Percentiles rank a stretch among this genome's conserved stretches.
These are phyloP conservation scores for Arxiozyma slooffiae DNA, from an alignment of 1,139 yeast species.

Conservation along the genomic window DNA sequence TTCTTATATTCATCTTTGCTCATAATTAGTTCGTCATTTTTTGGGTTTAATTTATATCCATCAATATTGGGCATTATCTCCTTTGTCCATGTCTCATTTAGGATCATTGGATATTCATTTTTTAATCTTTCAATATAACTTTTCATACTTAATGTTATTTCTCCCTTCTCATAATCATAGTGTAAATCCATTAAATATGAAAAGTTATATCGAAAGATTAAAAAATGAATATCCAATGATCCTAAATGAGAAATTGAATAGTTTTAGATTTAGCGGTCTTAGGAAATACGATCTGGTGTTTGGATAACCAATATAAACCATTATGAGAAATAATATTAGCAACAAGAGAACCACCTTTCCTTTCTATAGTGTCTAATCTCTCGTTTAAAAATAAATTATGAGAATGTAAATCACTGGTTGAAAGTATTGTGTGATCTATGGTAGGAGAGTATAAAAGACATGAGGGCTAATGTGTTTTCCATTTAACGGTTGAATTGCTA, in stretches of 20 bases:
- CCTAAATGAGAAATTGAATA: background rate
- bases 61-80: background rate
- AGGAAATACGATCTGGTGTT: too few species aligned
- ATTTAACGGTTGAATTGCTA: background rate
- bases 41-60: conserved; percentile 1
- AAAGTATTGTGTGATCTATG: too few species aligned
- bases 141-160: background rate
- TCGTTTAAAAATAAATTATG: background rate
- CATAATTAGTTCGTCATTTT: background rate
- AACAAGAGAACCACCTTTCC: background rate
- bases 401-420: background rate
- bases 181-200: conserved; percentile 2
- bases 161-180: background rate
- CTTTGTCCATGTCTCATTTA: background rate
- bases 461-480: background rate
- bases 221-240: background rate
- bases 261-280: background rate
- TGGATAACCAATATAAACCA: background rate
- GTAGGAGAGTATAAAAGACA: too few species aligned
- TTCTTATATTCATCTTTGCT: background rate
- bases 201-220: conserved; percentile 3
- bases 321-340: too few species aligned
- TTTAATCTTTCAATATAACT: conserved; percentile 2
- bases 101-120: background rate
- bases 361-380: background rate